Evolutionary conservation across 441 rosid species (phyloP), one percentile per base, ranked within the genome.

Genomic region (Populus hybrid): DNA sequence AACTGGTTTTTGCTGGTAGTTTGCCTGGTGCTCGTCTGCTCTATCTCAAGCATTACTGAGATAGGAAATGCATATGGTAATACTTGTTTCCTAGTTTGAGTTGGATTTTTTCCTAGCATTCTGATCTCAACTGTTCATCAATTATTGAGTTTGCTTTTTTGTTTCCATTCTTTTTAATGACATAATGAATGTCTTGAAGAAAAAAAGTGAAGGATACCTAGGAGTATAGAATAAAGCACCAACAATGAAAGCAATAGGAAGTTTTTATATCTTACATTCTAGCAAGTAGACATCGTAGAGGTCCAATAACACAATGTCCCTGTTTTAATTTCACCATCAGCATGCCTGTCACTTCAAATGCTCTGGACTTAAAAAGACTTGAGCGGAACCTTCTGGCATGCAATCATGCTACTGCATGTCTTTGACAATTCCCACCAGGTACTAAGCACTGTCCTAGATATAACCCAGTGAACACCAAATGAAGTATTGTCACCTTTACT

Each of bases 11-110:
- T 95, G 89, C 91, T 95, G 82, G 98, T 83, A 66, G 87, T 89
- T 69, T 92, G 97, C 83, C 80, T 94, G 88, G 85, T 89, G 77
- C 83, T 94, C 19, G 93, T 95, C 85, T 90, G 89, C 86, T 85
- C 91, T 71, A 89, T 92, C 80, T 79, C 98, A 81, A 91, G 92
- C 90, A 87, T 88, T 73, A 85, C 89, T 7, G 98, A 94, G 87
- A 89, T 94, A 78, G 98, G 99, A 89, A 95, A 95, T 87, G 99
- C 99, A 30, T 95, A 95, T 67, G 99, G 97, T 95, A 94, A 87
- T 71, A 61, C 81, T 81, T 80, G 32, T 75, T 78, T 74, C 73
- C 72, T 63, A 67, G 64, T 40, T 57, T 42, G 77, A 7, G 63
- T 38, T 53, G 21, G 57, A n/a, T 69, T 59, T 59, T 42, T 40